Base-by-base conservation (phyloP, 495 filamentous ascomycete genomes). In the Penicillium pulvis region DNA sequence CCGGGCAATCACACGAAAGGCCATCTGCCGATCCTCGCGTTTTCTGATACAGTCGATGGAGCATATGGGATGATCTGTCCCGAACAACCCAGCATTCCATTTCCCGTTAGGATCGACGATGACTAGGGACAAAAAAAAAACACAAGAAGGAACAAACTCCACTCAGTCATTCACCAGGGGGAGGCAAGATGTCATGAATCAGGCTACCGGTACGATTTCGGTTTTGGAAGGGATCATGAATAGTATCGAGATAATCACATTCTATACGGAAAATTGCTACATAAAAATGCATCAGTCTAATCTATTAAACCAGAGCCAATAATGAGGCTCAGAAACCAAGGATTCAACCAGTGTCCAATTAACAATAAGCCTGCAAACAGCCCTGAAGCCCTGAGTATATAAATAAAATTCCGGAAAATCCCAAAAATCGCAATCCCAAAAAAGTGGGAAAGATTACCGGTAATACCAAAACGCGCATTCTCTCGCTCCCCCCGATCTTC, bases 71-170 rank as follows among this genome's bases (percentile, higher is more conserved):
- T 47, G 49, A 57, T 57, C 56, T 39, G 33, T 56, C 33, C 56
- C 56, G n/a, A 59, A 26, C 30, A 26, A 28, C 39, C 31, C 53
- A 57, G 17, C 51, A 56, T 57, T 61, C 62, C 54, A 17, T 54
- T 55, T 61, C 52, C 33, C 51, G 45, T 47, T 41, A 48, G 51
- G 62, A 64, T 61, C 62, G 55, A 41, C 55, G 43, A 39, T 30
- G 39, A 16, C 16, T 16, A 45, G 16, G 26, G 42, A 30, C 20
- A 23, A 48, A 23, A n/a, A 11, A 62, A 42, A 49, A 30, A 49
- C 16, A 49, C 26, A 48, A 26, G 46, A 48, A 26, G 46, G 6
- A 49, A 46, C 43, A 46, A 24, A 46, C 6, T 16, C 16, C 20
- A 23, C 20, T 23, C 20, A 41, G n/a, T 41, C 14, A n/a, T 41